Conservation (phyloP, 495 filamentous ascomycete genomes). For the Neurospora sublineolata region DNA sequence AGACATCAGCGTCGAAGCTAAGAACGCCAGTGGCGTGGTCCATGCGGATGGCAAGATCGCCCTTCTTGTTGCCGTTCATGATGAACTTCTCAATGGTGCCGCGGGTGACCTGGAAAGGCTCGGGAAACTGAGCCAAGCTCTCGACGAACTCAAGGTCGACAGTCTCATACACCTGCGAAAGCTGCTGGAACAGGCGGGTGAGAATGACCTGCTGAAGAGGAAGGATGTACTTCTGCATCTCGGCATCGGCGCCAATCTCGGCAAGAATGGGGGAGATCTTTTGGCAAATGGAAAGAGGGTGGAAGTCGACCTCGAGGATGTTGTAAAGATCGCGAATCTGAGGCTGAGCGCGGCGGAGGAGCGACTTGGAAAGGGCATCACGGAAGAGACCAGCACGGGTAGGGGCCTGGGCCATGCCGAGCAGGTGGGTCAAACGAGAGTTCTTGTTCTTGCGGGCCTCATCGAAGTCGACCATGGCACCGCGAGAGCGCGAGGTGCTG, state of each 20-base stretch:
- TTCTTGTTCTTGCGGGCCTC: slow-evolving; percentile 99
- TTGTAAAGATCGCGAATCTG: slow-evolving; percentile 96
- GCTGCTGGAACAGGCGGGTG: slow-evolving; percentile 94
- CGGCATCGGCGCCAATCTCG: slow-evolving; percentile 86
- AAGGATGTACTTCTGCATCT: slow-evolving; percentile 92
- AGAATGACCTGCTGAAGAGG: slow-evolving; percentile 97
- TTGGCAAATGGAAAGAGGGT: slow-evolving; percentile 95
- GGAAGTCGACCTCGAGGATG: slow-evolving; percentile 98
- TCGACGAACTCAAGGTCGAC: slow-evolving; percentile 92
- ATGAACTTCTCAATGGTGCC: slow-evolving; percentile 98
- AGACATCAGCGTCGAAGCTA: slow-evolving; percentile 95
- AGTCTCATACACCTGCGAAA: slow-evolving; percentile 98
- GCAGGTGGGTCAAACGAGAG: slow-evolving; percentile 83
- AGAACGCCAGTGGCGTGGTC: slow-evolving; percentile 89
- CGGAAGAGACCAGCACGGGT: slow-evolving; percentile 87
- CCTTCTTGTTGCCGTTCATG: slow-evolving; percentile 99
- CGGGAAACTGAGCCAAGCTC: slow-evolving; percentile 87
- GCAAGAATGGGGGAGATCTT: slow-evolving; percentile 95
- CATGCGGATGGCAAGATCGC: slow-evolving; percentile 90
- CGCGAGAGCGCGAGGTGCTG: slow-evolving; percentile 91
- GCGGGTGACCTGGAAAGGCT: slow-evolving; percentile 86
- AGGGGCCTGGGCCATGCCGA: slow-evolving; percentile 82
- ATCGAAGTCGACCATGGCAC: slow-evolving; percentile 91
- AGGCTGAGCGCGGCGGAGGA: slow-evolving; percentile 78
- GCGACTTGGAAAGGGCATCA: slow-evolving; percentile 86